Conservation (phyloP, 2,329 filamentous ascomycete species). For the Corynespora cassiicola region DNA sequence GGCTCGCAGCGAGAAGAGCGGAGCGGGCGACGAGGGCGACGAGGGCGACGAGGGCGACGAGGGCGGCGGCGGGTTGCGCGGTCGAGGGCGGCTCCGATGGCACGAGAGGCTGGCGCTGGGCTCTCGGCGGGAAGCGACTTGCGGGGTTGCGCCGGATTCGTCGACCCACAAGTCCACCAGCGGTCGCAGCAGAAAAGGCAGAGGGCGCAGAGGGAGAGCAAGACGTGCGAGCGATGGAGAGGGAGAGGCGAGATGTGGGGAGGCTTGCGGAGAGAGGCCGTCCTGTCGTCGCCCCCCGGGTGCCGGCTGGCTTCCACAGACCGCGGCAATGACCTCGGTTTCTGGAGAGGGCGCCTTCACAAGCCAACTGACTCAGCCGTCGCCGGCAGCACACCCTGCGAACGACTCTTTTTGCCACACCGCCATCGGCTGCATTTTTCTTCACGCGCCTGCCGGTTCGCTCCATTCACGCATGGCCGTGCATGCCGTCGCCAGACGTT, state of each 20-base stretch:
- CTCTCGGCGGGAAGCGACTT: constrained; percentile 22
- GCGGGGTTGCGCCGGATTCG: constrained; percentile 29
- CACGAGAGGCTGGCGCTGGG: neutral
- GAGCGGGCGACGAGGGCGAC: too few relatives aligned
- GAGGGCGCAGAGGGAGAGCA: neutral
- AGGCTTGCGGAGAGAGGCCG: constrained; percentile 1
- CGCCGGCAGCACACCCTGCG: too few relatives aligned
- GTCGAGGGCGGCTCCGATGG: constrained; percentile 1
- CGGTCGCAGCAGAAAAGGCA: constrained; percentile 6
- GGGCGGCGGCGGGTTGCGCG: neutral
- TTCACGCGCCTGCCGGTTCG: too few relatives aligned
- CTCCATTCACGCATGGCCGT: too few relatives aligned
- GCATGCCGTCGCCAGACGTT: too few relatives aligned
- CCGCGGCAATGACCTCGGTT: constrained; percentile 5
- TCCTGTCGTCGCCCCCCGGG: too few relatives aligned
- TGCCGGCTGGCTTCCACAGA: neutral
- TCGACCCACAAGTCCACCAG: too few relatives aligned
- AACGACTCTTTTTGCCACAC: constrained; percentile 1
- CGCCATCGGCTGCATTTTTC: too few relatives aligned
- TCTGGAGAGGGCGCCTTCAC: constrained; percentile 2
- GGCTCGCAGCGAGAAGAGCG: neutral
- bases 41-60: too few relatives aligned
- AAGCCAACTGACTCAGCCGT: constrained; percentile 1
- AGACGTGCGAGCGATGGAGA: constrained; percentile 1
- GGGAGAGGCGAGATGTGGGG: constrained; percentile 4